Conservation (phyloP, 202 grass and related monocot species). For the Cymbopogon flexuosus region DNA sequence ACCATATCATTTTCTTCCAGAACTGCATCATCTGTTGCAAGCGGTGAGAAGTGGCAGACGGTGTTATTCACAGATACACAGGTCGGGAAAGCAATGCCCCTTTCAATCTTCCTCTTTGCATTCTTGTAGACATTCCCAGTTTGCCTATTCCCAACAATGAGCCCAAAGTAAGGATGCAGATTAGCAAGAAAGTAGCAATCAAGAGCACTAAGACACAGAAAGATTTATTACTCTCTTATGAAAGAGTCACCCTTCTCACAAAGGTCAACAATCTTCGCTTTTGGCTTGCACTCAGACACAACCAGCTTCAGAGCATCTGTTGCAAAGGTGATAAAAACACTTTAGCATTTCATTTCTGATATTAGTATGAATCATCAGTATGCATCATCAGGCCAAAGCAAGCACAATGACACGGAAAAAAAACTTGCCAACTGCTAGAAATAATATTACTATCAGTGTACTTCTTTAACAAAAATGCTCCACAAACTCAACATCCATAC, state of each 20-base stretch:
- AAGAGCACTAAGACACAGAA: neutral
- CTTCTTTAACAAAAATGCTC: neutral
- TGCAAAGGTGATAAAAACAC: constrained; percentile 16
- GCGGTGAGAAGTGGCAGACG: constrained; percentile 90
- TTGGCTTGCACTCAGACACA: constrained; percentile 74
- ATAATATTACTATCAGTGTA: too few species aligned
- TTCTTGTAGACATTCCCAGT: constrained; percentile 92
- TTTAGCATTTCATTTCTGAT: too few species aligned
- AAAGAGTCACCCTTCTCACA: constrained; percentile 88
- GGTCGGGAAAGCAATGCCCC: constrained; percentile 88
- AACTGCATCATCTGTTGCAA: constrained; percentile 67
- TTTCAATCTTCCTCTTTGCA: constrained; percentile 95
- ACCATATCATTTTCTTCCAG: constrained; percentile 86
- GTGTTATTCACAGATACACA: constrained; percentile 92
- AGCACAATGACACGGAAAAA: neutral
- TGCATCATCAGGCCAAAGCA: neutral
- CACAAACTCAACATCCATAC: neutral
- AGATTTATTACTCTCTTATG: constrained; percentile 71
- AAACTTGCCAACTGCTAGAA: too few species aligned
- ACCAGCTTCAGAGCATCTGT: constrained; percentile 86
- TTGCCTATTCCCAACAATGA: constrained; percentile 53
- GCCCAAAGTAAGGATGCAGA: constrained; percentile 11
- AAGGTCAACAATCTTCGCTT: constrained; percentile 86
- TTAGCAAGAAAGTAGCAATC: constrained; percentile 14
- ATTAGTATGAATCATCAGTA: neutral